Percentiles rank a stretch among this genome's conserved stretches.
Evolutionary conservation across 768 basidiomycete genomes (phyloP).

Genomic region (Amanita subjunquillea): DNA sequence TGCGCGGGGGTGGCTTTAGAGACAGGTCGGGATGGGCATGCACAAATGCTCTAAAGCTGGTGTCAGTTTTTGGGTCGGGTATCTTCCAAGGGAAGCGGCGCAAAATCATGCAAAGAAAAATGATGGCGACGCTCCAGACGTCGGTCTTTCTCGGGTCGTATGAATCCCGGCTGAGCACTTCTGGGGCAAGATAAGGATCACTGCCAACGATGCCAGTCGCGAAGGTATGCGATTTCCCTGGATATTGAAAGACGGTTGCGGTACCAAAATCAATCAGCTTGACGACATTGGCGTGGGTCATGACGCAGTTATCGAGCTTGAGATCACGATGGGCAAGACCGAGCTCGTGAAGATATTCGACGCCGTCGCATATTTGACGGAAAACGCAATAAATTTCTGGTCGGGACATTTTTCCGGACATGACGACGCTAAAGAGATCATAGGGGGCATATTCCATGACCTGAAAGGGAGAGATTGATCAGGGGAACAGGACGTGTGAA

Average conservation of each 20-base stretch:
- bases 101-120: constrained; percentile 98
- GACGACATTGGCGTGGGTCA: constrained; percentile 90
- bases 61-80: constrained; percentile 88
- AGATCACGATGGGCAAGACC: constrained; percentile 97
- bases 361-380: constrained; percentile 96
- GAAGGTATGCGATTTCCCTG: constrained; percentile 71
- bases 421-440: constrained; percentile 98
- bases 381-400: constrained; percentile 99
- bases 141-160: constrained; percentile 98
- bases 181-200: constrained; percentile 97
- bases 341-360: constrained; percentile 95
- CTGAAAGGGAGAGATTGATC: constrained; percentile 27
- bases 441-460: constrained; percentile 99
- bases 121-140: constrained; percentile 97
- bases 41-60: constrained; percentile 86
- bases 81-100: constrained; percentile 99
- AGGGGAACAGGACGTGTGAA: background rate
- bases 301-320: constrained; percentile 99
- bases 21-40: constrained; percentile 85
- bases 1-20: constrained; percentile 32
- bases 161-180: constrained; percentile 68
- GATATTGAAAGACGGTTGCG: constrained; percentile 99
- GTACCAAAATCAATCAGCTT: constrained; percentile 99
- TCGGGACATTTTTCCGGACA: constrained; percentile 97
- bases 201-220: constrained; percentile 93